Base-by-base conservation (phyloP, 179 eudicot genomes). In the Sideroxylon spinosum region DNA sequence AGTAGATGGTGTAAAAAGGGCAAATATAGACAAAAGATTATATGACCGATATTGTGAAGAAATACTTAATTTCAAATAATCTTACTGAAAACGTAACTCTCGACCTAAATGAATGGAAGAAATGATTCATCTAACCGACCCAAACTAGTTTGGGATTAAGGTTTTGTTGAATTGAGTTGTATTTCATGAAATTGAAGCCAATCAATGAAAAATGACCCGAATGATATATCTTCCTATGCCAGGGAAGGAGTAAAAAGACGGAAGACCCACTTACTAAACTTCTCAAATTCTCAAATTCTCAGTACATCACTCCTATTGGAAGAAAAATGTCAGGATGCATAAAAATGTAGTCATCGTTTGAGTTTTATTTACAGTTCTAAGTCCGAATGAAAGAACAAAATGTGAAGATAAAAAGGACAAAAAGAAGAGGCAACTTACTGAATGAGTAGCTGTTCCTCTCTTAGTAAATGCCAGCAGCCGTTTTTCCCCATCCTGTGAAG, bases 391-490 rank as follows among this genome's bases (percentile, higher is more conserved):
- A 70, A 52, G 62, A 19, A 52, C 49, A 52, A 67, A 75, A 37
- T 25, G 19, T 22, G 16, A 70, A 46, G 56, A 9, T 7, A 60
- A 11, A 76, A 48, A 25, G 55, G 63, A 19, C 48, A 37, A 37
- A 37, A 37, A 37, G 44, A 37, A 37, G 44, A 78, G 48, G 50
- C n/a, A 76, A 78, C 95, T 88, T 86, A 95, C 98, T 11, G 98
- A 95, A 82, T 95, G 98, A 74, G 84, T 82, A 52, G 78, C 23
- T 68, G 87, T 85, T 64, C 98, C 98, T 85, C 90, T 86, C 86
- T 93, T 93, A n/a, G 98, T 93, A 84, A 95, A 91, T 44, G 98
- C 98, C 73, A 95, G 81, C 75, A 95, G 76, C 75, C 98, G 85
- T 75, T 95, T 95, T 66, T 91, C 91, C 44, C 98, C 98, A 64